Percentiles rank a stretch among this genome's conserved stretches.
Evolutionary conservation across 371 early-diverging fungal species (phyloP).

Genomic region (Mucor ambiguus): DNA sequence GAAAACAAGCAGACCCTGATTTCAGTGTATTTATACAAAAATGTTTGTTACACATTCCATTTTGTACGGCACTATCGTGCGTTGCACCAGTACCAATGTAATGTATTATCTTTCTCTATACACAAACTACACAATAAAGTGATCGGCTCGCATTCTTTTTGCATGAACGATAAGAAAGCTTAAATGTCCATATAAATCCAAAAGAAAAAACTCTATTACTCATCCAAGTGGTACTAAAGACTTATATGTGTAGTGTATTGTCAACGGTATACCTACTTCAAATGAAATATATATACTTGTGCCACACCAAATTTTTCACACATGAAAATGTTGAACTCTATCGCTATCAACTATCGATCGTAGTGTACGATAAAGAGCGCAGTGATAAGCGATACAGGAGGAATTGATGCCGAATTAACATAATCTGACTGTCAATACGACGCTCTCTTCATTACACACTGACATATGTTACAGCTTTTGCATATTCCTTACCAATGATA

Average conservation of each 20-base stretch:
- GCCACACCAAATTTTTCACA: neutral
- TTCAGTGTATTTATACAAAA: neutral
- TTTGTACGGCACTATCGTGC: neutral
- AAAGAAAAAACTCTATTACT: constrained; percentile 9
- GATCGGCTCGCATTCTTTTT: neutral
- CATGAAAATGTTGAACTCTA: neutral
- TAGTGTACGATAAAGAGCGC: neutral
- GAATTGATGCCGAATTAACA: neutral
- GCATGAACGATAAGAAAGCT: constrained; percentile 6
- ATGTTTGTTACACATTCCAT: neutral
- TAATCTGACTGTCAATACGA: neutral
- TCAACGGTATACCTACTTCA: neutral
- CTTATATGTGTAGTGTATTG: neutral
- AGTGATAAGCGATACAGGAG: neutral
- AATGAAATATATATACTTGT: neutral
- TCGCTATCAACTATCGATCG: neutral
- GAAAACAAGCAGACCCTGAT: neutral
- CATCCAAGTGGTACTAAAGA: constrained; percentile 6
- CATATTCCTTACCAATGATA: neutral
- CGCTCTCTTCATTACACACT: neutral
- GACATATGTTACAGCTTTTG: neutral
- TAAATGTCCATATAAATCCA: neutral
- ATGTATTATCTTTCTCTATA: neutral
- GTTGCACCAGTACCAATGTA: neutral
- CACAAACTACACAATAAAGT: neutral